Base-by-base conservation (phyloP, 495 filamentous ascomycete genomes). In the Trichoderma virens region DNA sequence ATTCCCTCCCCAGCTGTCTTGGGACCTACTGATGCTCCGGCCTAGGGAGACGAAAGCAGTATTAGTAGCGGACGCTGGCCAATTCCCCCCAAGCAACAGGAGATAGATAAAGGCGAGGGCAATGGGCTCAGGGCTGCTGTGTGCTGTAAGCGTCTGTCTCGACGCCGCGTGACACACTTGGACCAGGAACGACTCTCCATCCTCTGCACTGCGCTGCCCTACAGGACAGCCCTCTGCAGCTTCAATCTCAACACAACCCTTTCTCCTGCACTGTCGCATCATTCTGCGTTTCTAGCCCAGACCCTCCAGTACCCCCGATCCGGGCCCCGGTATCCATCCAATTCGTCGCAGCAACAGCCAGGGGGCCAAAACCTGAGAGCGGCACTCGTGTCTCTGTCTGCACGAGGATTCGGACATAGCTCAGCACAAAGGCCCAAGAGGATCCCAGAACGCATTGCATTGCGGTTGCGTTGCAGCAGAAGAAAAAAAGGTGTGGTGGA, bases 291-390 rank as follows among this genome's bases (percentile, higher is more conserved):
- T 30, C 51, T 28, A n/a, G 51, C 23, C 51, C 25, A 13, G 20
- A n/a, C 3, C 18, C 51, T 25, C 51, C 51, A n/a, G 16, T 16
- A 27, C 18, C 51, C 51, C 51, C 51, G 25, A 56, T 14, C 51
- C 27, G 25, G 51, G 3, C 51, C 51, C 51, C 25, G 51, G 51
- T 56, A 56, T 56, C 51, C 51, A 56, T 56, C 51, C 51, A 56
- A 56, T 56, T 56, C 51, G 51, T 56, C 27, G 25, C 51, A 56
- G 47, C 47, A 56, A 25, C 51, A 28, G 25, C 25, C 25, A 30
- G 51, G 51, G 51, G 51, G 25, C 25, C 11, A 56, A 56, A 16
- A 11, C 27, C 8, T 4, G 25, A 28, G 25, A 20, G n/a, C n/a
- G n/a, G n/a, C 34, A 13, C 34, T 35, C 34, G 34, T 35, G 6